phyloP scores from a whole-genome alignment of 2,329 filamentous ascomycete species.

The Aspergillus quadrilineatus region DNA sequence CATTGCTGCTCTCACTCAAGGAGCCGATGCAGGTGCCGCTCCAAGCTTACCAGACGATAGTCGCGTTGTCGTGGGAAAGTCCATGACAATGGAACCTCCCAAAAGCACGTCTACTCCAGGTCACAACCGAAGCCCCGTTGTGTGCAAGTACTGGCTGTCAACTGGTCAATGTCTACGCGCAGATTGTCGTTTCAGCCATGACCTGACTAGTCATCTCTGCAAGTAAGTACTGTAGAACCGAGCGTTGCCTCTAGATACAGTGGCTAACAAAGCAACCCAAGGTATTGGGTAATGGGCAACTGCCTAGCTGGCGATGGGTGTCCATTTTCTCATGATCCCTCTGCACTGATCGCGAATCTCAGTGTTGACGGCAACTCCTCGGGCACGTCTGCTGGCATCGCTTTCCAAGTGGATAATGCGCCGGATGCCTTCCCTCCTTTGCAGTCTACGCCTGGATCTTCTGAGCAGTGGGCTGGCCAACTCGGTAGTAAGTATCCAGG shows the following conservation, averaged over 20 bases:
- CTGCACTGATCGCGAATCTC: slow-evolving; percentile 79
- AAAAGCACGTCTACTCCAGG: slow-evolving; percentile 74
- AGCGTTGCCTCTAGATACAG: neutral
- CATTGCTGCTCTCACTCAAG: slow-evolving; percentile 83
- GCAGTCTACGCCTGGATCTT: slow-evolving; percentile 56
- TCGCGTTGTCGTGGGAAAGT: slow-evolving; percentile 81
- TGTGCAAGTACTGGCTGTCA: slow-evolving; percentile 96
- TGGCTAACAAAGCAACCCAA: slow-evolving; percentile 38
- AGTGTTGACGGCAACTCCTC: slow-evolving; percentile 56
- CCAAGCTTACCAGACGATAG: slow-evolving; percentile 55
- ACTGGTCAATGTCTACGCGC: slow-evolving; percentile 93
- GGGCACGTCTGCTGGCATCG: slow-evolving; percentile 55
- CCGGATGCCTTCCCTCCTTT: slow-evolving; percentile 82
- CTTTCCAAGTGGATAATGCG: slow-evolving; percentile 74
- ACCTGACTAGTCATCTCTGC: slow-evolving; percentile 93
- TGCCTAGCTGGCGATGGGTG: slow-evolving; percentile 92
- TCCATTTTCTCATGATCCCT: slow-evolving; percentile 95
- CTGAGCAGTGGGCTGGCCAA: slow-evolving; percentile 59
- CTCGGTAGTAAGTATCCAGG: slow-evolving; percentile 45
- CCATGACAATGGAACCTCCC: slow-evolving; percentile 70
- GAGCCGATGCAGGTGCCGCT: slow-evolving; percentile 55
- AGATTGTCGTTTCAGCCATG: slow-evolving; percentile 95
- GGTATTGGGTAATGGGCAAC: slow-evolving; percentile 94
- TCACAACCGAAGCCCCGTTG: slow-evolving; percentile 77
- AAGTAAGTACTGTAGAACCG: slow-evolving; percentile 69